Base-by-base conservation (phyloP, 2,329 filamentous ascomycete species). In the Apiospora malaysiana region DNA sequence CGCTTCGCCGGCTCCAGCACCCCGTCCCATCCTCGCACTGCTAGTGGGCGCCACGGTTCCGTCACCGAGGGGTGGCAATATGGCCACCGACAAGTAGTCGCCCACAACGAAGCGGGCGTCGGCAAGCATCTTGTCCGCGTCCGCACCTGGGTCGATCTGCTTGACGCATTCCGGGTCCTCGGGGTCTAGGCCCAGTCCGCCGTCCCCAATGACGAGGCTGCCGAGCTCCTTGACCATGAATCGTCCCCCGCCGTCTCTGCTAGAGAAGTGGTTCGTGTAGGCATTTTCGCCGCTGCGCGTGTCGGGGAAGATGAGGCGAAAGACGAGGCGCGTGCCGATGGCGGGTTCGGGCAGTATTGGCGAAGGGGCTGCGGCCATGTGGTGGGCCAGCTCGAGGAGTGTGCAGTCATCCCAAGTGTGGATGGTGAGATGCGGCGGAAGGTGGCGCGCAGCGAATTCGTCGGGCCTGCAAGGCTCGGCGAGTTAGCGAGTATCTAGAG, bases 321-420 rank as follows among this genome's bases (percentile, higher is more conserved):
- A 98, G 72, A 90, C 91, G n/a, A 98, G 87, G 69, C 95, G 90
- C 10, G 94, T 95, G 72, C 95, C 95, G 51, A 94, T 87, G 8
- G 91, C 89, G 0, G 93, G 93, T 47, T 87, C 85, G 0, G 94
- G 94, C 2, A 97, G 87, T 25, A 94, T 83, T 2, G 85, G 83
- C 0, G 93, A 92, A 1, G 93, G 85, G 0, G 92, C 87, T 68
- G 89, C 88, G 40, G 90, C 89, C 70, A 98, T 88, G 69, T 95
- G 91, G 70, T 93, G 89, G 27, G 92, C 91, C 46, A 98, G 90
- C 81, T 98, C 94, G 74, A 88, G 86, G 32, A 98, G 87, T 2
- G 93, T 94, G 83, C 93, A 95, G 76, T 89, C 90, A 70, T 90
- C 88, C 93, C 94, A 97, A 71, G 94, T 95, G 85, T 98, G 95